phyloP scores from a whole-genome alignment of 2,329 filamentous ascomycete genomes.

The Penicillium paneum region DNA sequence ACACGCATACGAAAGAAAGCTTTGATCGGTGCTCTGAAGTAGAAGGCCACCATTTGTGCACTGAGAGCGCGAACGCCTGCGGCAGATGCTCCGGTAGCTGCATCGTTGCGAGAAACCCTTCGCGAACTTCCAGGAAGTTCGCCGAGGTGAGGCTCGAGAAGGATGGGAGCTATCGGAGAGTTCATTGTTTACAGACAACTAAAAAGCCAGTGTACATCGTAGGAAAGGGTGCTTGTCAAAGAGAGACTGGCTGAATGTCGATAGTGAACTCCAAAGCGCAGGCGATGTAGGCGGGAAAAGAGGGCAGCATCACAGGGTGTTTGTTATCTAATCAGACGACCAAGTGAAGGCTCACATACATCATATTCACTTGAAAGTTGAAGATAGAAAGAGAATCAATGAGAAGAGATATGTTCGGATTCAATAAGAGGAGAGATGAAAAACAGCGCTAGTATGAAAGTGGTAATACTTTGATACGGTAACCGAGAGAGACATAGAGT shows the following conservation, averaged over 20 bases:
- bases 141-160: slow-evolving; percentile 16
- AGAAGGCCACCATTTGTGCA: slow-evolving; percentile 81
- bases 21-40: slow-evolving; percentile 87
- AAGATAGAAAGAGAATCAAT: not conserved
- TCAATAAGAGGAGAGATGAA: not conserved
- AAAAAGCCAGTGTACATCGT: slow-evolving; percentile 1
- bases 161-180: slow-evolving; percentile 15
- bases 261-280: not conserved
- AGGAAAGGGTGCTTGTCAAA: not conserved
- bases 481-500: slow-evolving; percentile 6
- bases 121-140: slow-evolving; percentile 24
- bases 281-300: not conserved
- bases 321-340: not conserved
- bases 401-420: not conserved
- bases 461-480: slow-evolving; percentile 23
- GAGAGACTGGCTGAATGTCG: not conserved
- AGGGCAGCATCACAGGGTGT: not conserved
- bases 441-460: slow-evolving; percentile 14
- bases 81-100: slow-evolving; percentile 73
- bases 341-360: not conserved
- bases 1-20: slow-evolving; percentile 88
- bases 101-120: slow-evolving; percentile 55
- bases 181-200: not conserved
- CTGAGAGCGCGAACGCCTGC: slow-evolving; percentile 80
- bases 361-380: not conserved